phyloP scores from a whole-genome alignment of 139 green algal species.

The Edaphochlamys debaryana region DNA sequence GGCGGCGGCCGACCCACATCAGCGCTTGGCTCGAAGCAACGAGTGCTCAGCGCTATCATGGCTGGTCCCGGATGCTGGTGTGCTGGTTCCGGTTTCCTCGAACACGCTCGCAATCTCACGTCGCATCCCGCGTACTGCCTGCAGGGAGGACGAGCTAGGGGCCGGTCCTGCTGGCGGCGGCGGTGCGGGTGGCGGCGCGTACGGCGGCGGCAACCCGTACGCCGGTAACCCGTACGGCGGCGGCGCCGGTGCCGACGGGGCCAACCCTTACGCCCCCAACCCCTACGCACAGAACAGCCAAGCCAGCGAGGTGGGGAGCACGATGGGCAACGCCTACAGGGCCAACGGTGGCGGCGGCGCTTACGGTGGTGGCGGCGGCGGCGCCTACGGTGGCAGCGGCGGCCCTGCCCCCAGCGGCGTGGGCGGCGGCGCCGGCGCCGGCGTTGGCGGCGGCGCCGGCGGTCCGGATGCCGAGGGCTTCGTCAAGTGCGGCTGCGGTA shows the following conservation, averaged over 20 bases:
- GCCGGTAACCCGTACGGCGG: neutral
- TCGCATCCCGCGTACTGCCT: no score
- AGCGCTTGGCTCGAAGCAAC: no score
- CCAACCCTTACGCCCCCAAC: conserved; percentile 23
- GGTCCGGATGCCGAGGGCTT: neutral
- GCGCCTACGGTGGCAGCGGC: neutral
- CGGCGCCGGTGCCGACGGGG: neutral
- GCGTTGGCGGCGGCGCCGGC: neutral
- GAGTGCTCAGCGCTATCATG: no score
- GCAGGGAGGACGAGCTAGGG: conserved; percentile 37
- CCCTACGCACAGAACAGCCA: neutral
- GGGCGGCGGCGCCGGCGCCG: neutral
- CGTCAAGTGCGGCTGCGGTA: conserved; percentile 46
- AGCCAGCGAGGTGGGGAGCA: no score
- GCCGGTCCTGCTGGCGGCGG: neutral
- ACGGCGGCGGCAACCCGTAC: neutral
- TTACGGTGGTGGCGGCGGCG: neutral
- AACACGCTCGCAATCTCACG: no score
- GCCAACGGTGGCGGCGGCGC: neutral
- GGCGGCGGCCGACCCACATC: no score
- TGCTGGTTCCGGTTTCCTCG: no score
- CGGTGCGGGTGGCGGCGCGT: neutral
- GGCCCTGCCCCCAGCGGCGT: neutral
- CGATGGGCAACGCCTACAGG: neutral
- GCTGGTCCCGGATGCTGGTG: no score